These are phyloP conservation scores for Rhizopus delemar DNA, from an alignment of 371 early-diverging fungal genomes.

Conservation along the genomic window DNA sequence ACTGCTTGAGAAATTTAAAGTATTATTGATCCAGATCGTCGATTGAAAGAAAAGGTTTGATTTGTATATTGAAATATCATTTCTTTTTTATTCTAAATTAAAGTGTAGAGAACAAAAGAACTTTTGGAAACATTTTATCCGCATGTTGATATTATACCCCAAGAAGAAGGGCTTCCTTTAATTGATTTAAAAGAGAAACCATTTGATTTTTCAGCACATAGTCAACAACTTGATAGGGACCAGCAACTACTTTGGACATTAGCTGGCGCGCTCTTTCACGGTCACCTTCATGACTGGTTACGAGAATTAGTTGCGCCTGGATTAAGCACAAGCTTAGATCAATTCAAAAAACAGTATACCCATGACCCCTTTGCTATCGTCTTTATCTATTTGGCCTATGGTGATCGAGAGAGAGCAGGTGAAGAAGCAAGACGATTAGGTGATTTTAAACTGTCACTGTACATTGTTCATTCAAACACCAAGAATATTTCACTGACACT, in stretches of 20 bases:
- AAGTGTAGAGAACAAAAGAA: conserved; percentile 8
- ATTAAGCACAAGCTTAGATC: conserved; percentile 6
- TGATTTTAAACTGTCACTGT: conserved; percentile 13
- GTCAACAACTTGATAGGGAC: not conserved
- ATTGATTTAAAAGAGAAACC: not conserved
- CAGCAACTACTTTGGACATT: conserved; percentile 15
- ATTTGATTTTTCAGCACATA: conserved; percentile 6
- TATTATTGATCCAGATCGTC: conserved; percentile 1
- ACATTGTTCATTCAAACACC: conserved; percentile 13
- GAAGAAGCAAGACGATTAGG: conserved; percentile 5
- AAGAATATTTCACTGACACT: conserved; percentile 3
- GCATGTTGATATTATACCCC: conserved; percentile 10
- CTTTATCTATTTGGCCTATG: conserved; percentile 20
- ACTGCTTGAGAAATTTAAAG: not conserved
- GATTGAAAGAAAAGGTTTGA: conserved; percentile 1
- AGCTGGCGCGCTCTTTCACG: not conserved
- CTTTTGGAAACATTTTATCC: conserved; percentile 16
- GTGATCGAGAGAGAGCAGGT: conserved; percentile 15
- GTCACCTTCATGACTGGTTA: conserved; percentile 6
- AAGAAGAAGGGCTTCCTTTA: conserved; percentile 3
- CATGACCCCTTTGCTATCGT: conserved; percentile 13
- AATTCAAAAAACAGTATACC: not conserved
- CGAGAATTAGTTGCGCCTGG: conserved; percentile 17
- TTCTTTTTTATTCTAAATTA: too few species aligned
- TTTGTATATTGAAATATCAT: not conserved